Base-by-base conservation (phyloP, 1,284 basidiomycete species). In the Marasmius sp. region DNA sequence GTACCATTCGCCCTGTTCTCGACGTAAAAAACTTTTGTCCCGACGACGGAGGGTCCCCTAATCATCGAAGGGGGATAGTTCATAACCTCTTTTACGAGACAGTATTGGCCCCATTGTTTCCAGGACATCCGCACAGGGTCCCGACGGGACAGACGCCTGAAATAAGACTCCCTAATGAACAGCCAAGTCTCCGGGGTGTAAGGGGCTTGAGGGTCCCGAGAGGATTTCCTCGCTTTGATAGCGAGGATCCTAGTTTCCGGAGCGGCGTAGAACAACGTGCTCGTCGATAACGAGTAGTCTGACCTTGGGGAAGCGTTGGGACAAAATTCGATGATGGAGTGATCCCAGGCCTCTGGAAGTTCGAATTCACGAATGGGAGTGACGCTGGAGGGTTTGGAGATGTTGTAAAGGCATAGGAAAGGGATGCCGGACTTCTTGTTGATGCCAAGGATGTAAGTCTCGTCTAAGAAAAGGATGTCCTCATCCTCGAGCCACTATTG, bases 401-500 rank as follows among this genome's bases (percentile, higher is more conserved):
- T 75, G 66, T 79, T 77, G 70, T 81, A 82, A 39, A 82, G 71
- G 59, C 74, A 72, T 41, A 83, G 65, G 22, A 73, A 66, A 12
- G 78, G 71, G 41, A 68, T 62, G 51, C 73, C 74, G 27, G 72
- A 74, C 33, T 69, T 69, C 58, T 74, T 75, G 61, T 73, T 74
- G 64, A 77, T 68, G 9, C 77, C 77, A 48, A 83, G 73, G 12
- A 83, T 72, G 52, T 72, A 72, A 51, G 75, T 75, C 53, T 79
- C 73, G 67, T 75, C 79, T 16, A 83, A 64, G 63, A 83, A 77
- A 39, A 74, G 71, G 45, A 81, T 70, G 61, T 80, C 79, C 57
- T 77, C 74, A 60, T 81, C 81, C 47, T 78, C 77, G 39, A 81
- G 71, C 77, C 81, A 81, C 81, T 83, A 58, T 58, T 20, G 6